Evolutionary conservation across 257 asterid genomes (phyloP).

Genomic region (Eucommia ulmoides): DNA sequence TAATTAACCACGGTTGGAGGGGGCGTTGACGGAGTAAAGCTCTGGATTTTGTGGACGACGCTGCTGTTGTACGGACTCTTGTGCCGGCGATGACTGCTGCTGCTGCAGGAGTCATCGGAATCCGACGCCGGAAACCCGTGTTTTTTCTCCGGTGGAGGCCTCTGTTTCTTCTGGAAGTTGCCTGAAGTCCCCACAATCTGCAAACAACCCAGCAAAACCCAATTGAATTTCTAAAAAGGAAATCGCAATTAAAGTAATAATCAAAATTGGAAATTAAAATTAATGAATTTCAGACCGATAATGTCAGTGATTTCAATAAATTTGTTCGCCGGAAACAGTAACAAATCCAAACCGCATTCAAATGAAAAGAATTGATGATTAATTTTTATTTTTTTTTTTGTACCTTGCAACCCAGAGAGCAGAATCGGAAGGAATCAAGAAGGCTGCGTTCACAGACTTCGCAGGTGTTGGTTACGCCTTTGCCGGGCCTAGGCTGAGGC

Average conservation of each 20-base stretch:
- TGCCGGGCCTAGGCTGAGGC: slow-evolving; percentile 63
- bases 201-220: not conserved
- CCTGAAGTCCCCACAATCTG: slow-evolving; percentile 45
- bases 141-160: not conserved
- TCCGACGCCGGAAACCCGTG: slow-evolving; percentile 2
- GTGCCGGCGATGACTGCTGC: slow-evolving; percentile 6
- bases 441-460: slow-evolving; percentile 57
- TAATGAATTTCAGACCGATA: not conserved
- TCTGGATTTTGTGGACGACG: slow-evolving; percentile 7
- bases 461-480: slow-evolving; percentile 57
- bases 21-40: slow-evolving; percentile 25
- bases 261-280: not conserved
- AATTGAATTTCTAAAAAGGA: not conserved
- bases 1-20: slow-evolving; percentile 19
- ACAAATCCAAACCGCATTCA: not conserved
- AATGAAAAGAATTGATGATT: not conserved
- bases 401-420: slow-evolving; percentile 85
- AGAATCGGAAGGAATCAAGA: slow-evolving; percentile 56
- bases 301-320: not conserved
- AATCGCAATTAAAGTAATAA: not conserved
- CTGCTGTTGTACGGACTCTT: not conserved
- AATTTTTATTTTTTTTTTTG: not conserved
- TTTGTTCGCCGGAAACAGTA: no score
- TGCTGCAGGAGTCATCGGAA: slow-evolving; percentile 4
- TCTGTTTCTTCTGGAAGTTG: slow-evolving; percentile 17